Evolutionary conservation across 768 basidiomycete species (phyloP).

Genomic region (Mycena crocata): DNA sequence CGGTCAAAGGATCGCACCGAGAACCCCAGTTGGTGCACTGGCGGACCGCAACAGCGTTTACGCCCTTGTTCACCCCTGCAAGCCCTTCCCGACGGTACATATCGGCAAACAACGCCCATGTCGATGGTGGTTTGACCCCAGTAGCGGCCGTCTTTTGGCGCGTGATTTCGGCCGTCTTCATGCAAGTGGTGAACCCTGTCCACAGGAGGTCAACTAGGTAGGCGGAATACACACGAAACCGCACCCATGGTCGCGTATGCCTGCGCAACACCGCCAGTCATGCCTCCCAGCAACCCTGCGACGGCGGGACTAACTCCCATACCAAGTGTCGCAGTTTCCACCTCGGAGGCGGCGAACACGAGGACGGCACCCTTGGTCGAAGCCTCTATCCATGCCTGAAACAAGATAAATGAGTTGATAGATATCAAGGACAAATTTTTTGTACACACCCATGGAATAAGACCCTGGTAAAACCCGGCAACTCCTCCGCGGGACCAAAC

Average conservation of each 20-base stretch:
- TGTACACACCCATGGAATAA: conserved; percentile 91
- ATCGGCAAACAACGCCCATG: conserved; percentile 94
- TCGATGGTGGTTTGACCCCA: conserved; percentile 90
- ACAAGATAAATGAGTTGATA: conserved; percentile 17
- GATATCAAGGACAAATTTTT: not conserved
- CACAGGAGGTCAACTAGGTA: conserved; percentile 13
- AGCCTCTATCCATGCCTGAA: conserved; percentile 98
- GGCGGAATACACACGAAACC: conserved; percentile 42
- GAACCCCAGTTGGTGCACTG: conserved; percentile 96
- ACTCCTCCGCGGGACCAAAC: conserved; percentile 95
- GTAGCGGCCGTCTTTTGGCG: conserved; percentile 90
- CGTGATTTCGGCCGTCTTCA: conserved; percentile 99
- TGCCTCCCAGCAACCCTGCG: conserved; percentile 94
- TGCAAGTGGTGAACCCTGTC: conserved; percentile 96
- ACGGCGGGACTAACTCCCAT: conserved; percentile 83
- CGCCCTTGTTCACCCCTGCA: conserved; percentile 98
- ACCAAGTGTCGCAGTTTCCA: conserved; percentile 74
- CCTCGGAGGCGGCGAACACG: conserved; percentile 95
- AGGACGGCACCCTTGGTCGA: conserved; percentile 98
- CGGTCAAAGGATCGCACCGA: conserved; percentile 61
- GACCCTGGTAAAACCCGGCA: conserved; percentile 94
- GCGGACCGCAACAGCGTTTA: conserved; percentile 92
- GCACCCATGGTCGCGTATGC: conserved; percentile 99
- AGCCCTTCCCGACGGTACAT: conserved; percentile 95
- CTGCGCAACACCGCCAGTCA: conserved; percentile 97